Evolutionary conservation across 768 basidiomycete species (phyloP), one percentile per base, ranked within the genome.

Genomic region (Tulasnella sp.): DNA sequence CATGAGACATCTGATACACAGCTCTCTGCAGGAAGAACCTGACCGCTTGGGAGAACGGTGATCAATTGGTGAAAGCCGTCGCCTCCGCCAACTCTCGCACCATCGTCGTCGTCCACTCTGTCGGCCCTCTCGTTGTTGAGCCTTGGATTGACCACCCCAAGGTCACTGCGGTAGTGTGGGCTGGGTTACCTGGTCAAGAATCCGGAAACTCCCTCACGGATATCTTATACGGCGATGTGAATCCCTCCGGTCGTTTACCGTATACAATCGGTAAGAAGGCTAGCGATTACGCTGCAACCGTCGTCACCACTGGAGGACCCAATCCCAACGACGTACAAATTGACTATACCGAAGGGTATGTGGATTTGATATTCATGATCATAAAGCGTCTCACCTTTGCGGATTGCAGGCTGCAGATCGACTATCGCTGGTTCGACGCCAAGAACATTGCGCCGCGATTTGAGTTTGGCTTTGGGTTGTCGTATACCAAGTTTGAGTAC

Each of bases 41-140:
- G 34, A 85, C 83, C 0, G 77, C 84, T 0, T 86, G 86, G 86
- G 74, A 77, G 56, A 76, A 75, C 35, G 87, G 84, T 6, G 84
- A 89, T 63, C 70, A 74, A 4, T 76, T 92, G 9, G 77, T 93
- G 35, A 52, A 68, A 21, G 70, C 74, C 6, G 77, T 83, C 0
- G 84, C 89, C 9, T 80, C 82, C 0, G 73, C 75, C 7, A 73
- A 76, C 63, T 81, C 81, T 68, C 77, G 77, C 64, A 73, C 71
- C 27, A 27, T 67, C 11, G 72, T 73, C 23, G 64, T 72, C 35
- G 61, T 69, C 2, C 68, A 71, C 60, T 62, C 63, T 31, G 63
- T 64, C 36, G 63, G 66, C n/a, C 64, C 70, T 7, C 59, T 68
- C 25, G 66, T 60, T 19, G 21, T 65, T 60, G 59, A 64, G 63